Base-by-base conservation (phyloP, 2,329 filamentous ascomycete genomes). In the Colletotrichum orchidophilum region DNA sequence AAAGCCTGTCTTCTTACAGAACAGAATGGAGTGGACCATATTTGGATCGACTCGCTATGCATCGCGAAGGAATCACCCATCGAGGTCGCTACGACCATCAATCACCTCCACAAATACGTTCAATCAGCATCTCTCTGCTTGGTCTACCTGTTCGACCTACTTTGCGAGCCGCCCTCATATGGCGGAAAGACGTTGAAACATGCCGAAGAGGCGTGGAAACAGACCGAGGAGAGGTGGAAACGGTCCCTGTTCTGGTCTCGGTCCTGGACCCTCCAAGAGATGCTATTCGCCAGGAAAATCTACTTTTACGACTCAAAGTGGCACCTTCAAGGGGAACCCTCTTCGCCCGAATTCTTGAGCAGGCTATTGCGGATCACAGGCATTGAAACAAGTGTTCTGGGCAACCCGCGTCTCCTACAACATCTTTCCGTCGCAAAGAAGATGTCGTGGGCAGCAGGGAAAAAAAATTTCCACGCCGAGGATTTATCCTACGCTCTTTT, bases 401-500 rank as follows among this genome's bases (percentile, higher is more conserved):
- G 27, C 15, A 46, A 26, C 5, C 8, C 1, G 1, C 35, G 15
- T 3, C 12, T 5, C 21, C 2, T 57, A 1, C 18, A 21, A 2
- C 4, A 5, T 2, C 31, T 24, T 13, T 67, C 64, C 15, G 11
- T 49, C 2, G 64, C 64, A 5, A 15, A 26, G 5, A 67, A 24
- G n/a, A 61, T 67, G 49, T 62, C 57, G 2, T 67, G 64, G 64
- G 64, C 57, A 18, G 64, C 29, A 5, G 27, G 29, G 12, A 35
- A 49, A 15, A 8, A 5, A 8, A 3, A n/a, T 1, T 18, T 11
- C 7, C 24, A 18, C 3, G 42, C 46, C 8, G 64, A 67, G 11
- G 64, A 67, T 21, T 12, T 26, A 11, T 29, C 49, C 18, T 67
- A 67, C 15, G 18, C 64, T 7, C 46, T 62, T 26, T 7, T 67